phyloP scores from a whole-genome alignment of 208 protist genomes.

The Naegleria gruberi region DNA sequence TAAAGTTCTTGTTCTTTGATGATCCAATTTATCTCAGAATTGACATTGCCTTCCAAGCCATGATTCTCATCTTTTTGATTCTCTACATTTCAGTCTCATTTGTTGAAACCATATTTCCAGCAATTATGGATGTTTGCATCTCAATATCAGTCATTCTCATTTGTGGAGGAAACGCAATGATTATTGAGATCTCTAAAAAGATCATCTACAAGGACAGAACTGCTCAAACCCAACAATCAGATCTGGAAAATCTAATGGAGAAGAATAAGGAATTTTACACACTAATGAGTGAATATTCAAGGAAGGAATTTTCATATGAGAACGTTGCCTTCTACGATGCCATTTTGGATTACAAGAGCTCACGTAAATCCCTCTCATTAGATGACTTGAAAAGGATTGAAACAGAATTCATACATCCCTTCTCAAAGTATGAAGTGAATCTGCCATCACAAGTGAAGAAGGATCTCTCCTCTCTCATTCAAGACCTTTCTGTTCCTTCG shows the following conservation, averaged over 20 bases:
- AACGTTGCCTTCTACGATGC: neutral
- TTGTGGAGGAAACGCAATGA: neutral
- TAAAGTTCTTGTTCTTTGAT: neutral
- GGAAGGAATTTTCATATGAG: neutral
- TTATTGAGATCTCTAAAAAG: neutral
- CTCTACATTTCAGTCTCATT: neutral
- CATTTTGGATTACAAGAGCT: neutral
- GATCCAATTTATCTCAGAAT: neutral
- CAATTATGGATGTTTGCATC: neutral
- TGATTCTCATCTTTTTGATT: neutral
- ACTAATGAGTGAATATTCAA: neutral
- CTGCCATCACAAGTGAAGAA: neutral
- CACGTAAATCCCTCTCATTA: neutral
- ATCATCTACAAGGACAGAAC: neutral
- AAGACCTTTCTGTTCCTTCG: neutral
- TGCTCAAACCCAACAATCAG: neutral
- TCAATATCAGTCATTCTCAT: neutral
- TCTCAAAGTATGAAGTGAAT: neutral
- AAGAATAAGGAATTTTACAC: neutral
- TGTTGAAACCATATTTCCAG: neutral
- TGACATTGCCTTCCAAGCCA: neutral
- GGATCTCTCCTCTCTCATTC: neutral
- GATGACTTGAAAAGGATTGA: neutral
- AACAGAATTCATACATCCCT: neutral
- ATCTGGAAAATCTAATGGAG: neutral